These are phyloP conservation scores for Nicotiana tomentosiformis DNA, from an alignment of 257 asterid species.

Conservation along the genomic window DNA sequence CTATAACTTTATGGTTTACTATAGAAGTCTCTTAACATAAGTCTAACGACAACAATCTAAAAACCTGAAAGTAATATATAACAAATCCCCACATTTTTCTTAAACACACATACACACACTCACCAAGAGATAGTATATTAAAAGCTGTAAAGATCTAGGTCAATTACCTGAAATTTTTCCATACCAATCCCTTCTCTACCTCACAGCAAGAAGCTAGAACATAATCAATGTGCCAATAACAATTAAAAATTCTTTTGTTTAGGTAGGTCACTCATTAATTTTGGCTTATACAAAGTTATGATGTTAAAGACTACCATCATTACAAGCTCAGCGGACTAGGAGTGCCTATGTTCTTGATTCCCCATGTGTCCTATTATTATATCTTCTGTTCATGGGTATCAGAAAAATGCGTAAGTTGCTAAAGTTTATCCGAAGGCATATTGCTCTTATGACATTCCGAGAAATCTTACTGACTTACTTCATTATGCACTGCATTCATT, in stretches of 20 bases:
- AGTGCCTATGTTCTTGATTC: too few relatives aligned
- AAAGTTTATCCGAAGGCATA: too few relatives aligned
- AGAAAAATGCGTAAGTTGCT: too few relatives aligned
- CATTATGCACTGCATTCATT: too few relatives aligned
- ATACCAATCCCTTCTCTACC: neutral
- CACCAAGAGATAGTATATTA: neutral
- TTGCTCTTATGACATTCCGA: too few relatives aligned
- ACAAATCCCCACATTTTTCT: neutral
- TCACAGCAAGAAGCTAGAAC: neutral
- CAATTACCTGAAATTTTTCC: neutral
- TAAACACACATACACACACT: neutral
- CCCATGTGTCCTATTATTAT: too few relatives aligned
- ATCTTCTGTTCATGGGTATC: too few relatives aligned
- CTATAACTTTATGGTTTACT: too few relatives aligned
- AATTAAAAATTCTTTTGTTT: neutral
- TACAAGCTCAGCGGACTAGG: neutral
- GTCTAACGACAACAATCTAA: neutral
- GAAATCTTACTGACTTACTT: too few relatives aligned
- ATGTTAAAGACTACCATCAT: constrained; percentile 1
- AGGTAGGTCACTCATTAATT: neutral
- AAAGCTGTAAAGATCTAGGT: neutral
- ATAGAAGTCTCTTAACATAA: too few relatives aligned
- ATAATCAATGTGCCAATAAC: neutral
- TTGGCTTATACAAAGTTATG: neutral
- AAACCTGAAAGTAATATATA: neutral